Percentiles rank a stretch among this genome's conserved stretches.
These are phyloP conservation scores for Chaetomiaceae sp. DNA, from an alignment of 2,329 filamentous ascomycete genomes.

Conservation along the genomic window DNA sequence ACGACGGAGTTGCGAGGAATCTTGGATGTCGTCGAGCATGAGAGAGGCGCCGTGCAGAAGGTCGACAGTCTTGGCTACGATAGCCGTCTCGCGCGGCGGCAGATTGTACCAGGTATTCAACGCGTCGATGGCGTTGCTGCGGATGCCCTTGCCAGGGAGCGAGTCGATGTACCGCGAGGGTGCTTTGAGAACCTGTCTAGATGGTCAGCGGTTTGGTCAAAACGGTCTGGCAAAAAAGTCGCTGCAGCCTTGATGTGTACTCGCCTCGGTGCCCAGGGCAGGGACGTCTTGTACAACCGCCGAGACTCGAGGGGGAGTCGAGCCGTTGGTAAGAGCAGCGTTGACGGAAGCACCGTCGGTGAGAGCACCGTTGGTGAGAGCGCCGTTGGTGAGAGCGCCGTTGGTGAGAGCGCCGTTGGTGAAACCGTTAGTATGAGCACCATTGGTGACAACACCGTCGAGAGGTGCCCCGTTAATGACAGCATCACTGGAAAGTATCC, in stretches of 20 bases:
- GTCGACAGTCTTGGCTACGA: constrained; percentile 25
- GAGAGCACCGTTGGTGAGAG: too few relatives aligned
- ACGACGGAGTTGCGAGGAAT: constrained; percentile 30
- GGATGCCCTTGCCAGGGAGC: constrained; percentile 26
- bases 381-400: too few relatives aligned
- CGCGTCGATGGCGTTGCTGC: constrained; percentile 22
- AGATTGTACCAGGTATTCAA: constrained; percentile 29
- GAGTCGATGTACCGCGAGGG: constrained; percentile 23
- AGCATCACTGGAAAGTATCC: too few relatives aligned
- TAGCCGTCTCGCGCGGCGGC: constrained; percentile 13
- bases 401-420: too few relatives aligned
- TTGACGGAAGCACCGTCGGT: too few relatives aligned
- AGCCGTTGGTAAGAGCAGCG: too few relatives aligned
- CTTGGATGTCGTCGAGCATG: constrained; percentile 37
- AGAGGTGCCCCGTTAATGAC: neutral
- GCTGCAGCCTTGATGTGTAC: neutral
- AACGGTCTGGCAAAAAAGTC: neutral
- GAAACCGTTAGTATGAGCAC: too few relatives aligned
- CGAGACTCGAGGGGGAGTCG: too few relatives aligned
- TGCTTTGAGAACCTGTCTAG: constrained; percentile 13
- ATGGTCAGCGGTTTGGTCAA: neutral
- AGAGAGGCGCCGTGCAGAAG: constrained; percentile 30
- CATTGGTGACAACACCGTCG: neutral
- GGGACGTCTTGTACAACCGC: neutral
- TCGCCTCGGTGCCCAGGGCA: neutral